Evolutionary conservation across 768 basidiomycete genomes (phyloP).

Genomic region (Suillus americanus): DNA sequence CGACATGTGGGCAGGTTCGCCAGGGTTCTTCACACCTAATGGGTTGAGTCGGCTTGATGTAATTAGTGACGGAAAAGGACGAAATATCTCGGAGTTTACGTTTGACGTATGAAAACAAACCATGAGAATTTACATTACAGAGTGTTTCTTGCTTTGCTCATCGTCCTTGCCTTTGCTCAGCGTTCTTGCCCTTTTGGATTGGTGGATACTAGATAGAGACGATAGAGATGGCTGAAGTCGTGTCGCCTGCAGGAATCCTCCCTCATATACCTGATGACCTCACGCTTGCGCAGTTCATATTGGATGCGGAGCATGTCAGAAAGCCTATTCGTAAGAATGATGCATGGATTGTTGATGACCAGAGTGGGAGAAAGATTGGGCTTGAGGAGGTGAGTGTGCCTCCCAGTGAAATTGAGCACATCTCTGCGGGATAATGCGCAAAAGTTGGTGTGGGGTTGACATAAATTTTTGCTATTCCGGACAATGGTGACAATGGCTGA

Average conservation of each 20-base stretch:
- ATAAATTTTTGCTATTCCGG: background rate
- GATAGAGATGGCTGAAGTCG: constrained; percentile 24
- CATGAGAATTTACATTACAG: background rate
- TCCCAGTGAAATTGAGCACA: background rate
- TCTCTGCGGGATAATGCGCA: background rate
- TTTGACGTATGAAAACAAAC: background rate
- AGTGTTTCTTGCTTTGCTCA: too few relatives aligned
- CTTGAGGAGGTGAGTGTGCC: constrained; percentile 35
- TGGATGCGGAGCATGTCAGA: constrained; percentile 34
- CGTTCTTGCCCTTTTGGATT: background rate
- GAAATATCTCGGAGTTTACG: background rate
- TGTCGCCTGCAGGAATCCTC: constrained; percentile 27
- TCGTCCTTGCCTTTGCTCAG: background rate
- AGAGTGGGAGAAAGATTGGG: constrained; percentile 33
- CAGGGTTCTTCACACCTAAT: background rate
- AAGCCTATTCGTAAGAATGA: constrained; percentile 25
- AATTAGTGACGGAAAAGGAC: background rate
- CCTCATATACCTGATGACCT: constrained; percentile 39
- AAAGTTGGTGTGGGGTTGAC: background rate
- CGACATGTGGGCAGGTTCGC: background rate
- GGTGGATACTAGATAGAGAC: constrained; percentile 6
- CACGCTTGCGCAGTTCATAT: constrained; percentile 37
- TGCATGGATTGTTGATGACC: constrained; percentile 45
- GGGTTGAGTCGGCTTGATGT: background rate
- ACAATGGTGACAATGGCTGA: background rate